Conservation (phyloP, 257 asterid genomes). For the Verbascum thapsus region DNA sequence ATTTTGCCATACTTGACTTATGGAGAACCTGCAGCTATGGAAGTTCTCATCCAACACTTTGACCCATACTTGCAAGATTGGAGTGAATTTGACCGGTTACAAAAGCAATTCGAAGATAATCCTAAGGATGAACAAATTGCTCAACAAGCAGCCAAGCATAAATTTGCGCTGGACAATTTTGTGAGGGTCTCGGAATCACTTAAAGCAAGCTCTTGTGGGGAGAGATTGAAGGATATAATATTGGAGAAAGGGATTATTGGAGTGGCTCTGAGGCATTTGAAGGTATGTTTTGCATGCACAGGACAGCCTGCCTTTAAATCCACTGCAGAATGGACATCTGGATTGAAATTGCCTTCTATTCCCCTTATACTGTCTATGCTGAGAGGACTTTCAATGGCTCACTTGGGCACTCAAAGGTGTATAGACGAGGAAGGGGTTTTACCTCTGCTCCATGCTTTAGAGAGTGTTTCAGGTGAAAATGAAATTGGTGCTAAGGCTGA, state of each 20-base stretch:
- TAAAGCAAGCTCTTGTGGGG: slow-evolving; percentile 95
- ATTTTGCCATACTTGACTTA: slow-evolving; percentile 96
- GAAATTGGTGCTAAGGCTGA: slow-evolving; percentile 99
- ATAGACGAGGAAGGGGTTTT: slow-evolving; percentile 83
- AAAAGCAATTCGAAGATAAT: slow-evolving; percentile 67
- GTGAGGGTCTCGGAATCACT: slow-evolving; percentile 96
- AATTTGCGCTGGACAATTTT: slow-evolving; percentile 88
- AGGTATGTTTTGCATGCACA: slow-evolving; percentile 71
- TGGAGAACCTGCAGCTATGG: slow-evolving; percentile 99
- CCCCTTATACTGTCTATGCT: slow-evolving; percentile 95
- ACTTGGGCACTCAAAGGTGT: slow-evolving; percentile 84
- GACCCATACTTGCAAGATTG: slow-evolving; percentile 86
- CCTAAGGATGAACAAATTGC: slow-evolving; percentile 77
- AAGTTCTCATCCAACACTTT: slow-evolving; percentile 92
- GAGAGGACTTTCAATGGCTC: slow-evolving; percentile 94
- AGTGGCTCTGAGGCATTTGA: slow-evolving; percentile 79
- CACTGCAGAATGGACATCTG: slow-evolving; percentile 69
- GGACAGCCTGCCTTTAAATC: slow-evolving; percentile 78
- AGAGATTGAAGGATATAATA: slow-evolving; percentile 94
- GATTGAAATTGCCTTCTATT: slow-evolving; percentile 80
- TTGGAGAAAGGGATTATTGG: slow-evolving; percentile 88
- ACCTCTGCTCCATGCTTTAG: slow-evolving; percentile 91
- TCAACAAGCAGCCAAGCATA: slow-evolving; percentile 75
- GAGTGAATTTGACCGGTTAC: slow-evolving; percentile 78
- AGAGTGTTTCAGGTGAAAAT: slow-evolving; percentile 94